Evolutionary conservation across 306 rosid genomes (phyloP), one percentile per base, ranked within the genome.

Genomic region (Trifolium fragiferum): DNA sequence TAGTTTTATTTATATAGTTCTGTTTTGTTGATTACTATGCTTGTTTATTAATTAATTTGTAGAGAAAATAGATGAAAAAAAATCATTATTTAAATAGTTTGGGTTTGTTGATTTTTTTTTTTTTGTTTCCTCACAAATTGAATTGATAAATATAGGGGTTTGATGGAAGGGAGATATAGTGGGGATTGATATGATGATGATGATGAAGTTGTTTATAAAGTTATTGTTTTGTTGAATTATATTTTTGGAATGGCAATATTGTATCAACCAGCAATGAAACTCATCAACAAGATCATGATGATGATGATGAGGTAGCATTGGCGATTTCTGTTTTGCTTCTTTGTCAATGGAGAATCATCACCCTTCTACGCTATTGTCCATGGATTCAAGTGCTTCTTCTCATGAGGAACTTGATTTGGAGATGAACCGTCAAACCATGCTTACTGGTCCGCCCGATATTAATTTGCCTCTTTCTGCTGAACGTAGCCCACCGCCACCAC

Each of bases 141-240:
- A 89, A 76, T 89, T 88, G 89, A 76, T 85, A 79, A 89, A 89
- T 82, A 76, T 86, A 93, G 98, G 97, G 89, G 77, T 87, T 90
- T 93, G 97, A 93, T 89, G 96, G 96, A 93, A 86, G 98, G 98
- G 83, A 90, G 97, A 91, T 93, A 93, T 74, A 93, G 92, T 85
- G 96, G 97, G 73, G 98, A 93, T 88, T 90, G 95, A 90, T 84
- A 72, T 78, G 86, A 81, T 82, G 86, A 81, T 82, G 86, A 78
- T 81, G 86, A 78, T 81, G 85, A 76, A 84, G 89, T 85, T 89
- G 84, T 82, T 84, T 79, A 73, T 83, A 80, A 83, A 86, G 85
- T 85, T 87, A 66, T 83, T 87, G 68, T 82, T 87, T 84, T 81
- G 83, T 89, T 87, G 88, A 82, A 78, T 84, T 84, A 77, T 84